A percentile compares a stretch with the other conserved stretches of the same genome.
Evolutionary conservation across 1,139 yeast species (phyloP).

Genomic region (Candida sp.): DNA sequence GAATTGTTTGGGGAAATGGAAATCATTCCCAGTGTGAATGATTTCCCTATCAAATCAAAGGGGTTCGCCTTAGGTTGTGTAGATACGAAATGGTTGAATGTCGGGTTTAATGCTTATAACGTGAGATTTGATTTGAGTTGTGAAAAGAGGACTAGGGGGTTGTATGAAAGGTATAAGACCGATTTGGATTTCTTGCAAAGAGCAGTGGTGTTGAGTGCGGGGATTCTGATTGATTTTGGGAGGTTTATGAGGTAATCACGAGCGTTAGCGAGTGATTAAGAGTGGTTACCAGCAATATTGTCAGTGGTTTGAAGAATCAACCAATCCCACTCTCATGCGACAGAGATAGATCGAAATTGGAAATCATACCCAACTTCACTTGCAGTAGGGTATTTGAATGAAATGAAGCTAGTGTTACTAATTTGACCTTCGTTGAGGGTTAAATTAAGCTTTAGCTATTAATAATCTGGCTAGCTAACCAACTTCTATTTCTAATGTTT

Average conservation of each 20-base stretch:
- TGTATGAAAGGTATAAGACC: not conserved
- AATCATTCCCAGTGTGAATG: not conserved
- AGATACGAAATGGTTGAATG: not conserved
- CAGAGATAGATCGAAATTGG: too few species aligned
- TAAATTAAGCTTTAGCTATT: too few species aligned
- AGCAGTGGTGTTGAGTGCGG: slow-evolving; percentile 78
- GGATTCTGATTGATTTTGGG: slow-evolving; percentile 88
- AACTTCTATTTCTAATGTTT: too few species aligned
- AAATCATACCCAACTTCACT: too few species aligned
- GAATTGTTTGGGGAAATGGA: not conserved
- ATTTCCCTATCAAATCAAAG: not conserved
- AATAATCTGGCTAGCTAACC: not conserved
- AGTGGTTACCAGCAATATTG: too few species aligned
- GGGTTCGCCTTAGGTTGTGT: not conserved
- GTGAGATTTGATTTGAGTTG: not conserved
- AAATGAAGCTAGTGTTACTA: too few species aligned
- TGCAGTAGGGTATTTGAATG: too few species aligned
- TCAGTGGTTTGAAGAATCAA: too few species aligned
- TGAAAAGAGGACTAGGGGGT: not conserved
- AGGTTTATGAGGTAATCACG: slow-evolving; percentile 59
- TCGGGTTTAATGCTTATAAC: not conserved
- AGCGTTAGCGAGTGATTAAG: not conserved
- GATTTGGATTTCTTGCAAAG: slow-evolving; percentile 55
- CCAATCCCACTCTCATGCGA: too few species aligned
- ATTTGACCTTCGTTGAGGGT: too few species aligned